A percentile compares a stretch with the other conserved stretches of the same genome.
Evolutionary conservation across 495 filamentous ascomycete genomes (phyloP).

Genomic region (Hypoxylon lienhwacheense): DNA sequence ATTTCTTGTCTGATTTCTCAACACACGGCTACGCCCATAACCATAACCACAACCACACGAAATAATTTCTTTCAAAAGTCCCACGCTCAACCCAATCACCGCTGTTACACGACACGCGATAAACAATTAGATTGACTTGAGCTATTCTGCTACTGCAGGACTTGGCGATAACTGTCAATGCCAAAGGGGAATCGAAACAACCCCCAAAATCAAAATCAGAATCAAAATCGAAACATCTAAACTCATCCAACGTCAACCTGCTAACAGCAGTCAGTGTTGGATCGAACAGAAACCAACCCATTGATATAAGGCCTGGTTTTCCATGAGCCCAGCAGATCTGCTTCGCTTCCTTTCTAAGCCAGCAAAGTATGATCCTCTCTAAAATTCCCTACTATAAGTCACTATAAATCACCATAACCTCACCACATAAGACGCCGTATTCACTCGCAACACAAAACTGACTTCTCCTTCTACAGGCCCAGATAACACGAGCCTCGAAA

Average conservation of each 20-base stretch:
- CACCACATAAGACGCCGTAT: too few species aligned
- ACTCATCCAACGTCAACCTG: constrained; percentile 9
- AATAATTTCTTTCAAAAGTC: too few species aligned
- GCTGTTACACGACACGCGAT: constrained; percentile 24
- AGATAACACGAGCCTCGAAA: constrained; percentile 72
- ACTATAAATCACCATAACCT: too few species aligned
- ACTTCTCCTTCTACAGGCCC: constrained; percentile 60
- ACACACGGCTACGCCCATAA: neutral
- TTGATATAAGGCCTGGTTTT: constrained; percentile 38
- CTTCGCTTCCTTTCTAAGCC: constrained; percentile 95
- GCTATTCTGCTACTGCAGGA: constrained; percentile 19
- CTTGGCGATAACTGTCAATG: constrained; percentile 36
- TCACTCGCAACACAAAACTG: too few species aligned
- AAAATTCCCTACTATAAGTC: constrained; percentile 20
- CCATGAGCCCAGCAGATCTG: constrained; percentile 91
- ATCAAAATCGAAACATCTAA: constrained; percentile 1
- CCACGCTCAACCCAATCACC: constrained; percentile 1
- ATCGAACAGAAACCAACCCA: constrained; percentile 15
- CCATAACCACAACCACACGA: too few species aligned
- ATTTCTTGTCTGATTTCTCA: neutral
- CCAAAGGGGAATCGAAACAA: too few species aligned
- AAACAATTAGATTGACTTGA: constrained; percentile 8
- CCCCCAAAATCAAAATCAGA: too few species aligned
- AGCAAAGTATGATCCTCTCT: constrained; percentile 69
- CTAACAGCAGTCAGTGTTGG: constrained; percentile 19